Evolutionary conservation across 139 green algal species (phyloP).

Genomic region (Tetraselmis chui): DNA sequence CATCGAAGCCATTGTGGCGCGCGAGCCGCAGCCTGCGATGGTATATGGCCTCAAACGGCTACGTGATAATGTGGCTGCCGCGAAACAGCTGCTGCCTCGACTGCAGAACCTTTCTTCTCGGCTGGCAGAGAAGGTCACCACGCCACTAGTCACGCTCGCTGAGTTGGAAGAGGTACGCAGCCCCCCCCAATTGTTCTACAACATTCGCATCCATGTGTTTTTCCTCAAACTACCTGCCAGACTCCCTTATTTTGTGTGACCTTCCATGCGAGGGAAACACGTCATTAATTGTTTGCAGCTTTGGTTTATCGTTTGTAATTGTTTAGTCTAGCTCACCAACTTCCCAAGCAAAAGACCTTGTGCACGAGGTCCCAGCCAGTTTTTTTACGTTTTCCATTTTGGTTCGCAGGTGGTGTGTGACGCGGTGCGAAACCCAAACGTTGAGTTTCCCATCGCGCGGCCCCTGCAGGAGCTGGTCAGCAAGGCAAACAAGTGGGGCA

Average conservation of each 20-base stretch:
- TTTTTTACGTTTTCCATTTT: too few species aligned
- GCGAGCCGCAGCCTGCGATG: background rate
- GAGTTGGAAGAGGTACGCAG: background rate
- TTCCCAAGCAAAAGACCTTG: too few species aligned
- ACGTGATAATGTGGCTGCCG: background rate
- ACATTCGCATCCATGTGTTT: too few species aligned
- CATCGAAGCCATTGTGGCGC: background rate
- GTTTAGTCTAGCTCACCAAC: too few species aligned
- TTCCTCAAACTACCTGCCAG: too few species aligned
- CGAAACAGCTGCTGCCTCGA: conserved; percentile 24
- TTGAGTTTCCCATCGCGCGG: background rate
- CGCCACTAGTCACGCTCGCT: background rate
- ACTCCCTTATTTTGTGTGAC: too few species aligned
- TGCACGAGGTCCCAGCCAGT: too few species aligned
- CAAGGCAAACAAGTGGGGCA: background rate
- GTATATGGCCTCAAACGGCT: background rate
- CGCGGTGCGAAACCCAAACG: background rate
- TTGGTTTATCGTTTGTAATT: too few species aligned
- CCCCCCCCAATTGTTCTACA: too few species aligned
- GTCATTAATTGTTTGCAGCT: too few species aligned
- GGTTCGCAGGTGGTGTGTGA: background rate
- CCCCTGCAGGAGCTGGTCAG: background rate
- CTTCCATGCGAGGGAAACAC: too few species aligned
- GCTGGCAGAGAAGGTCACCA: conserved; percentile 8
- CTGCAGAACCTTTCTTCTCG: conserved; percentile 29